Conservation (phyloP, 1,139 yeast species). For the Suhomyces yuchorum region DNA sequence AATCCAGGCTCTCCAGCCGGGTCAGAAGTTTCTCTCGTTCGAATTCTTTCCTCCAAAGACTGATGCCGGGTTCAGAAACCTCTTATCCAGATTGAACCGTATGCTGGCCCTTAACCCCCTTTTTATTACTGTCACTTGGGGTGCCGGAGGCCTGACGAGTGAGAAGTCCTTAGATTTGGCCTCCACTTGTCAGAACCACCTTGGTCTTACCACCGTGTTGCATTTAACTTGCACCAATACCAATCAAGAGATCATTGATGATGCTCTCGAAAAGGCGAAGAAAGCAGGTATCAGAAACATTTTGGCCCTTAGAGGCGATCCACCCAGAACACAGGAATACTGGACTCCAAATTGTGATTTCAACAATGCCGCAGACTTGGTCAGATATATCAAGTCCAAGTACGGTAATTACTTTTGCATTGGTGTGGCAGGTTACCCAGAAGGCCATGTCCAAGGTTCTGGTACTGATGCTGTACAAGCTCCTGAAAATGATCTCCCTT, state of each 20-base stretch:
- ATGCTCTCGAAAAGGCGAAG: conserved; percentile 75
- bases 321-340: conserved; percentile 82
- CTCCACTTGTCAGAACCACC: conserved; percentile 68
- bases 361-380: conserved; percentile 78
- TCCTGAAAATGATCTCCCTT: conserved; percentile 65
- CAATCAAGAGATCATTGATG: conserved; percentile 71
- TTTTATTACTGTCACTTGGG: conserved; percentile 96
- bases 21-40: conserved; percentile 72
- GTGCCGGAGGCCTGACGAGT: conserved; percentile 96
- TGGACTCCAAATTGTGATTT: conserved; percentile 62
- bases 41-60: conserved; percentile 99
- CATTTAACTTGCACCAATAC: conserved; percentile 97
- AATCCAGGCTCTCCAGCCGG: conserved; percentile 50
- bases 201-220: conserved; percentile 84
- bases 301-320: conserved; percentile 93
- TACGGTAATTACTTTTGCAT: conserved; percentile 80
- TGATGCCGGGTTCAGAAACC: conserved; percentile 78
- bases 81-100: conserved; percentile 82
- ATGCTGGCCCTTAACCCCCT: conserved; percentile 87
- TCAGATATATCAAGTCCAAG: conserved; percentile 65
- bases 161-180: conserved; percentile 86
- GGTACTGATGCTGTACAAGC: conserved; percentile 58
- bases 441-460: conserved; percentile 90
- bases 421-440: conserved; percentile 95
- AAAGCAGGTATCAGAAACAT: conserved; percentile 78